Evolutionary conservation across 352 stramenopile genomes (phyloP).

Genomic region (Globisporangium splendens): DNA sequence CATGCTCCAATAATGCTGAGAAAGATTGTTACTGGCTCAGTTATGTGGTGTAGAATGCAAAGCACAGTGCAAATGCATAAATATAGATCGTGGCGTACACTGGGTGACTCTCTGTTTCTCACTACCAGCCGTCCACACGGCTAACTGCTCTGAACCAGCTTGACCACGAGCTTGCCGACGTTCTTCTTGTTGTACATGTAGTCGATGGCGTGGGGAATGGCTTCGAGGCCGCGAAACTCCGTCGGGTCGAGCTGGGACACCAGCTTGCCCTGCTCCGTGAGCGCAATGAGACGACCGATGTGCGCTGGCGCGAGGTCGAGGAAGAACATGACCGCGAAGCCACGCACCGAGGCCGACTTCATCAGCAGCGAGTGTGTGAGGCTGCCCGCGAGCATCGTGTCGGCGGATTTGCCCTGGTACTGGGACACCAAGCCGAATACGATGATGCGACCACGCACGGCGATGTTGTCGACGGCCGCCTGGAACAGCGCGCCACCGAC

Average conservation of each 20-base stretch:
- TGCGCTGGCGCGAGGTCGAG: slow-evolving; percentile 23
- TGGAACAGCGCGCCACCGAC: slow-evolving; percentile 55
- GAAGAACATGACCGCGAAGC: slow-evolving; percentile 45
- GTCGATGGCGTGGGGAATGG: slow-evolving; percentile 31
- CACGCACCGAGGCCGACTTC: slow-evolving; percentile 32
- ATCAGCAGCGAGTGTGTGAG: slow-evolving; percentile 17
- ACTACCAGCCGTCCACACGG: too few species aligned
- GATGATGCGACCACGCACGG: slow-evolving; percentile 52
- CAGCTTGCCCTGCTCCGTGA: slow-evolving; percentile 35
- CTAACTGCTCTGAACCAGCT: slow-evolving; percentile 10
- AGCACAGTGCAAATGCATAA: too few species aligned
- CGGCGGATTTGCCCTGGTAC: slow-evolving; percentile 31
- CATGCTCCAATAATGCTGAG: too few species aligned
- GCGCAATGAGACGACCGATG: slow-evolving; percentile 38
- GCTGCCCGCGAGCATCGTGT: slow-evolving; percentile 5
- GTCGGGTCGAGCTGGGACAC: slow-evolving; percentile 21
- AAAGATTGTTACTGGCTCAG: too few species aligned
- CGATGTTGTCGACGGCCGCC: slow-evolving; percentile 52
- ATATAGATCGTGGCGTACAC: too few species aligned
- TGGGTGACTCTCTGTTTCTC: too few species aligned
- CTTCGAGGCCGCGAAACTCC: slow-evolving; percentile 28
- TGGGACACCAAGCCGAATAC: slow-evolving; percentile 56
- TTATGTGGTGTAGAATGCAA: too few species aligned
- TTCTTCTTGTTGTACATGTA: slow-evolving; percentile 38
- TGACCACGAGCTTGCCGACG: slow-evolving; percentile 47